phyloP scores from a whole-genome alignment of 1,284 basidiomycete genomes.

The Bondarzewia mesenterica region DNA sequence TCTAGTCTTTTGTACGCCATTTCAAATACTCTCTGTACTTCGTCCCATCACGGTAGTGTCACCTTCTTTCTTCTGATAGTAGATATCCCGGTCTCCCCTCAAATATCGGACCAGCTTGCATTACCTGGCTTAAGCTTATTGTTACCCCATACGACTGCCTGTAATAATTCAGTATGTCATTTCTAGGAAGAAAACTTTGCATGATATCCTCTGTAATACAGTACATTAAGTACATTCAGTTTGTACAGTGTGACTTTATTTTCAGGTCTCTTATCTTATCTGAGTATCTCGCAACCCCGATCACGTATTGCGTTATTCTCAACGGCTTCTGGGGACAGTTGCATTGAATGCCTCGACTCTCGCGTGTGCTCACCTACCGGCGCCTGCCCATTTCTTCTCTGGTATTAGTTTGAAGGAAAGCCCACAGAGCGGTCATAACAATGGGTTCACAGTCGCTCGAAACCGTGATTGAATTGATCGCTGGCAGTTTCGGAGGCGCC shows the following conservation, averaged over 20 bases:
- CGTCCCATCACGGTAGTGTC: not conserved
- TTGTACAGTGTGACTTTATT: too few relatives aligned
- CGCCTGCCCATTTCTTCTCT: too few relatives aligned
- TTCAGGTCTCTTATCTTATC: not conserved
- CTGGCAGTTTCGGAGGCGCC: constrained; percentile 73
- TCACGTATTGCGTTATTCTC: not conserved
- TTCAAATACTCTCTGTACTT: not conserved
- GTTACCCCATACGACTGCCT: constrained; percentile 1
- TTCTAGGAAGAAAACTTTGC: not conserved
- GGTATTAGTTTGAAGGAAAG: too few relatives aligned
- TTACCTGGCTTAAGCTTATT: not conserved
- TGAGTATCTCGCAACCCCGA: too few relatives aligned
- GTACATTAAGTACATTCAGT: too few relatives aligned
- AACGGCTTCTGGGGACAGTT: not conserved
- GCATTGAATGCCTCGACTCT: not conserved
- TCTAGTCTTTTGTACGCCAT: too few relatives aligned
- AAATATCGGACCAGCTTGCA: not conserved
- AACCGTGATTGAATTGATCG: constrained; percentile 67
- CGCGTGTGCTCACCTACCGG: too few relatives aligned
- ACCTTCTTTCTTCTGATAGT: not conserved
- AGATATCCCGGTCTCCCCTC: not conserved
- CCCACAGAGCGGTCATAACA: too few relatives aligned
- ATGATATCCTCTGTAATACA: not conserved
- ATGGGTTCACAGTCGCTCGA: constrained; percentile 13
- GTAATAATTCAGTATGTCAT: not conserved